These are phyloP conservation scores for Yamadazyma ubonensis DNA, from an alignment of 805 yeast species.

Conservation along the genomic window DNA sequence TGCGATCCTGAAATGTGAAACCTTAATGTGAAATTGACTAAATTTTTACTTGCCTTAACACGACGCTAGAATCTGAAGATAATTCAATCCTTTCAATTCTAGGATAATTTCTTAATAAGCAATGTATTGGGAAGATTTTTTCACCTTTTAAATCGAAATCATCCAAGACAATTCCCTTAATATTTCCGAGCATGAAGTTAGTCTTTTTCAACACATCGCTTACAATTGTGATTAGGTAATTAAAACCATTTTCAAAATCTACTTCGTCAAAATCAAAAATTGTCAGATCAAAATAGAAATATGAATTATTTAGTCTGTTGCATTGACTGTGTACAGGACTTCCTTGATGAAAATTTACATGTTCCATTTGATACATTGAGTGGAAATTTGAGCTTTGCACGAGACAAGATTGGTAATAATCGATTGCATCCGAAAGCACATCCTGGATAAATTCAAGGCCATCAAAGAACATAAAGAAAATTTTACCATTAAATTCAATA, in stretches of 20 bases:
- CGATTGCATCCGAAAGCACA: conserved; percentile 30
- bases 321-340: conserved; percentile 1
- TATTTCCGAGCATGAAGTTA: conserved; percentile 31
- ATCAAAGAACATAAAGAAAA: conserved; percentile 38
- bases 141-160: conserved; percentile 31
- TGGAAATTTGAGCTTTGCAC: conserved; percentile 6
- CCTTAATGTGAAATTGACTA: too few relatives aligned
- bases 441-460: conserved; percentile 33
- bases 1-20: too few relatives aligned
- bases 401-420: conserved; percentile 20
- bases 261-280: conserved; percentile 28
- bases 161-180: conserved; percentile 32
- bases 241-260: conserved; percentile 25
- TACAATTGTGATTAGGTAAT: conserved; percentile 28
- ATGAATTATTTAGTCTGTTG: conserved; percentile 14
- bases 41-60: conserved; percentile 15
- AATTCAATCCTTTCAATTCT: conserved; percentile 30
- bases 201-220: conserved; percentile 36
- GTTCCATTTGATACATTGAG: conserved; percentile 6
- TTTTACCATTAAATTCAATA: conserved; percentile 25
- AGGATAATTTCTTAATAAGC: conserved; percentile 32
- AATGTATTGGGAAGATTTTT: conserved; percentile 27
- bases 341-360: conserved; percentile 3
- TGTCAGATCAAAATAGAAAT: conserved; percentile 34
- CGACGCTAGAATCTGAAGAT: conserved; percentile 20